Conservation (phyloP, 2,329 filamentous ascomycete genomes). For the Colletotrichum euphorbiae region DNA sequence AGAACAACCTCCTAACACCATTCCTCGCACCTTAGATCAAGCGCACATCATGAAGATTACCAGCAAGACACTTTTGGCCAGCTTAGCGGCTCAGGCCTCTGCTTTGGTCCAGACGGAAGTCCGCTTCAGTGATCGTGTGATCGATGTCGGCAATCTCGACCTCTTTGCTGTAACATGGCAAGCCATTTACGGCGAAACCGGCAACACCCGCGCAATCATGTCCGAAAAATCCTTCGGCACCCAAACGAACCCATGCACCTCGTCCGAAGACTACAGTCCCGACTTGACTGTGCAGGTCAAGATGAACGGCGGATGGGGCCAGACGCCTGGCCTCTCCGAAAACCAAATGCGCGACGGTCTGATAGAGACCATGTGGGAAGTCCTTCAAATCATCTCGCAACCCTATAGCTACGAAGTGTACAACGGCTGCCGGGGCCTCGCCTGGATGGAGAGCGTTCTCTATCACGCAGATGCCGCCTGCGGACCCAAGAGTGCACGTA, state of each 20-base stretch:
- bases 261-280: constrained; percentile 13
- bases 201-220: constrained; percentile 38
- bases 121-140: constrained; percentile 39
- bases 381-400: constrained; percentile 25
- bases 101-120: constrained; percentile 39
- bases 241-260: constrained; percentile 36
- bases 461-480: constrained; percentile 24
- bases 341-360: constrained; percentile 41
- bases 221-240: constrained; percentile 28
- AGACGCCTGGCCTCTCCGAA: constrained; percentile 21
- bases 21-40: no score
- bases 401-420: constrained; percentile 37
- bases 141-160: constrained; percentile 40
- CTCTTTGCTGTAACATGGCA: constrained; percentile 38
- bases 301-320: constrained; percentile 40
- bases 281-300: constrained; percentile 37
- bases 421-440: constrained; percentile 34
- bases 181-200: constrained; percentile 35
- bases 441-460: constrained; percentile 36
- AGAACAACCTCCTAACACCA: no score
- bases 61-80: constrained; percentile 22
- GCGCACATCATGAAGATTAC: constrained; percentile 33
- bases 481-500: constrained; percentile 16
- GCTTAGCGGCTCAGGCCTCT: constrained; percentile 23
- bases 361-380: constrained; percentile 38